These are phyloP conservation scores for Delitschia confertaspora DNA, from an alignment of 495 filamentous ascomycete genomes.

Conservation along the genomic window DNA sequence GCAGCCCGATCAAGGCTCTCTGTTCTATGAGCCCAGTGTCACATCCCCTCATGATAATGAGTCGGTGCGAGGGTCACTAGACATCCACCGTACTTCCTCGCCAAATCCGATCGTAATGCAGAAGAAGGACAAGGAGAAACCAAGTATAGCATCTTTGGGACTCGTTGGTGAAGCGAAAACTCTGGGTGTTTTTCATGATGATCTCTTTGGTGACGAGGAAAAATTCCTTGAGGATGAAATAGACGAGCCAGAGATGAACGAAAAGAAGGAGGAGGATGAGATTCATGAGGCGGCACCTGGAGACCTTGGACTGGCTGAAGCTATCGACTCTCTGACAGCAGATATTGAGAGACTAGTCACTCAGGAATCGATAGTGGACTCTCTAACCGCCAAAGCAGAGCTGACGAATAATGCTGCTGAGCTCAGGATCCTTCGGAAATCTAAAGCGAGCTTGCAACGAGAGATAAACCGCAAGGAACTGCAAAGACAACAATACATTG, in stretches of 20 bases:
- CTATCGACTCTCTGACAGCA: conserved; percentile 69
- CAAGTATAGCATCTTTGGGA: conserved; percentile 82
- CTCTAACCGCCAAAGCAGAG: conserved; percentile 86
- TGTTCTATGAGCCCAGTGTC: conserved; percentile 41
- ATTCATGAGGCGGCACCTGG: conserved; percentile 94
- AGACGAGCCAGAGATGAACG: conserved; percentile 53
- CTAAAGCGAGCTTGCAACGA: conserved; percentile 80
- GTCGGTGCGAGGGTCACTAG: conserved; percentile 49
- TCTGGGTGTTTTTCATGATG: conserved; percentile 85
- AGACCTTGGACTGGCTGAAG: conserved; percentile 87
- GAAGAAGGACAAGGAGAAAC: conserved; percentile 47
- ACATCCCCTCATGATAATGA: conserved; percentile 41
- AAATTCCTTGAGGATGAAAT: conserved; percentile 79
- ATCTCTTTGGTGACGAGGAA: conserved; percentile 86
- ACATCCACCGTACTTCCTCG: conserved; percentile 34
- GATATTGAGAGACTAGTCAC: conserved; percentile 84
- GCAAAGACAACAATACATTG: conserved; percentile 91
- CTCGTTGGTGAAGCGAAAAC: conserved; percentile 72
- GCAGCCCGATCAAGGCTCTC: conserved; percentile 50
- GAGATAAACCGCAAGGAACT: conserved; percentile 92
- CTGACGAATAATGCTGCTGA: conserved; percentile 94
- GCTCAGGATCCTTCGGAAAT: conserved; percentile 84
- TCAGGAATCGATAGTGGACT: conserved; percentile 87
- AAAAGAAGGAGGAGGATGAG: conserved; percentile 55
- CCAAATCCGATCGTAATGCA: conserved; percentile 42